These are phyloP conservation scores for Hericium erinaceus DNA, from an alignment of 768 basidiomycete species.

Conservation along the genomic window DNA sequence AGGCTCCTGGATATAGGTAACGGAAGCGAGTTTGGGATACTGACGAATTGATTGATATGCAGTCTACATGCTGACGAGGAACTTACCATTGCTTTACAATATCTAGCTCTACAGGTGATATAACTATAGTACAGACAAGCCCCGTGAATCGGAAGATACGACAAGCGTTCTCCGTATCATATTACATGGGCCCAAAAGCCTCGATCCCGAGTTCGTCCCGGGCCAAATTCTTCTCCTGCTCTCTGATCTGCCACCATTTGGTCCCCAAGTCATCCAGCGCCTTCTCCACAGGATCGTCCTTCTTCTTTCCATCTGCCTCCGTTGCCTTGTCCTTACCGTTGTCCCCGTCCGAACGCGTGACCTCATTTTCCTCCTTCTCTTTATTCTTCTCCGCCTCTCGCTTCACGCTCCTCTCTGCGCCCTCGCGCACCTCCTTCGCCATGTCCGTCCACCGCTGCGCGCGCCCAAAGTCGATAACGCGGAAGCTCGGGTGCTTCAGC, in stretches of 20 bases:
- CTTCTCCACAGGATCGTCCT: not conserved
- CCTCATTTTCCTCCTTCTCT: not conserved
- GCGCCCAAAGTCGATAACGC: constrained; percentile 45
- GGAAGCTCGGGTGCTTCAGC: constrained; percentile 26
- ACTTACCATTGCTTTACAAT: no score
- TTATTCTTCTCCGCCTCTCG: not conserved
- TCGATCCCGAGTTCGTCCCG: not conserved
- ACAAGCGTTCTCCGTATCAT: no score
- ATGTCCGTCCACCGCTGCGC: not conserved
- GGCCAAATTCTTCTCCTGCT: not conserved
- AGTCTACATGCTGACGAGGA: no score
- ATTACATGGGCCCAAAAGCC: not conserved
- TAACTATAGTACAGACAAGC: no score
- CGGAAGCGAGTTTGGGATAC: no score
- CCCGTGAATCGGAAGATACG: no score
- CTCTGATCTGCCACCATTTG: not conserved
- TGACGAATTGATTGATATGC: no score
- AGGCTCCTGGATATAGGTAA: no score
- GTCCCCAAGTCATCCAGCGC: not conserved
- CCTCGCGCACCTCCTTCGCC: not conserved
- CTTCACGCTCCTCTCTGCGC: not conserved
- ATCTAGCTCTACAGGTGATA: no score
- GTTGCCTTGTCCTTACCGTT: not conserved
- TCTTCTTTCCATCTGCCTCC: not conserved
- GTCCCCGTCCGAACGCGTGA: not conserved